phyloP scores from a whole-genome alignment of 148 eudicot species.

The Polygonum aviculare region DNA sequence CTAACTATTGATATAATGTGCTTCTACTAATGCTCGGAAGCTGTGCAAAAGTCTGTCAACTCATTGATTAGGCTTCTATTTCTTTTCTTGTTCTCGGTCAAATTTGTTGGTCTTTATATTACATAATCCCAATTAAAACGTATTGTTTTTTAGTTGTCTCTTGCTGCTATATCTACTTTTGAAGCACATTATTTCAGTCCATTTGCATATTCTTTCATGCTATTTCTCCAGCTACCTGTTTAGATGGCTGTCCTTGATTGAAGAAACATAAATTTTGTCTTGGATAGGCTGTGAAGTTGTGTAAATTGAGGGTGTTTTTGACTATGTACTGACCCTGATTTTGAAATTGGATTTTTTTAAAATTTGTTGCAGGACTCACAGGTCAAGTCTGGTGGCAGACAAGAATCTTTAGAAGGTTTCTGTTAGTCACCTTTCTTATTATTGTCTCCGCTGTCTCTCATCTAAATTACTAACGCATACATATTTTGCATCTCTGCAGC shows the following conservation, averaged over 20 bases:
- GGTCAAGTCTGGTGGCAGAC: constrained; percentile 50
- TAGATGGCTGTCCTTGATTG: background rate
- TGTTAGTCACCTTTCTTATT: constrained; percentile 3
- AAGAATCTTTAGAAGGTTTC: constrained; percentile 63
- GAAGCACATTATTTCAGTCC: background rate
- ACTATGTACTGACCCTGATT: background rate
- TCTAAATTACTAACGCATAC: constrained; percentile 4
- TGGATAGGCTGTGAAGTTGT: background rate
- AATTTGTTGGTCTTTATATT: background rate
- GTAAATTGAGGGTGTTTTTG: background rate
- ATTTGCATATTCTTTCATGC: background rate
- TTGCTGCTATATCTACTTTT: background rate
- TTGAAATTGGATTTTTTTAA: background rate
- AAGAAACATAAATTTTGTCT: background rate
- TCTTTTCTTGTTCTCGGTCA: background rate
- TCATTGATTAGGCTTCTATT: background rate
- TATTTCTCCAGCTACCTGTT: background rate
- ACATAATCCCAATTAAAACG: background rate
- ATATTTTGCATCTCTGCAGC: constrained; percentile 25
- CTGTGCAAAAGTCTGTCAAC: background rate
- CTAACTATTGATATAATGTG: background rate
- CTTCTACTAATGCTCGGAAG: background rate
- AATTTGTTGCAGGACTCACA: constrained; percentile 54
- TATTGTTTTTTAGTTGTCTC: background rate
- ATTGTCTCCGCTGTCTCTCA: background rate